These are phyloP conservation scores for Lactarius deliciosus DNA, from an alignment of 768 basidiomycete species.

Conservation along the genomic window DNA sequence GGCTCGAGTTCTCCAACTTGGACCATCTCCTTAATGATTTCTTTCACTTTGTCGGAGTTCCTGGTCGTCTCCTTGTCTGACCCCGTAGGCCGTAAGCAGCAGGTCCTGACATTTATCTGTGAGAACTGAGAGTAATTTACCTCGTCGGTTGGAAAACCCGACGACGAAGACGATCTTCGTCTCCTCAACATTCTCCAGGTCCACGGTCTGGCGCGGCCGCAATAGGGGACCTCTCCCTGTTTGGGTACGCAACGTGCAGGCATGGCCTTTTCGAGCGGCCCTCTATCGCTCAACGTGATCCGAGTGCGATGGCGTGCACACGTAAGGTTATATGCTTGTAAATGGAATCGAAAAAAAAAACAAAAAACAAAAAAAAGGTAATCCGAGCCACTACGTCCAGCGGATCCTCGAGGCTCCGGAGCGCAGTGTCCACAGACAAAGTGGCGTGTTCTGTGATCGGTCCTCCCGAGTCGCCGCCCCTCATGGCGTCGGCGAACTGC, in stretches of 20 bases:
- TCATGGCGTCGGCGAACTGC: background rate
- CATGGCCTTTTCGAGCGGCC: background rate
- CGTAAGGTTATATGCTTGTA: no score
- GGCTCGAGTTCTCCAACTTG: background rate
- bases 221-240: background rate
- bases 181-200: background rate
- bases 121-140: background rate
- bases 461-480: background rate
- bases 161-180: background rate
- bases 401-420: background rate
- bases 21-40: background rate
- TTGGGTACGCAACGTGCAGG: background rate
- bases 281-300: background rate
- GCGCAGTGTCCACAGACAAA: background rate
- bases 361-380: no score
- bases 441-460: background rate
- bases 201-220: background rate
- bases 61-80: background rate
- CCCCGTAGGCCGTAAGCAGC: background rate
- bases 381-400: background rate
- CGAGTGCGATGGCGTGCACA: no score
- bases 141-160: background rate
- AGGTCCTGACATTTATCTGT: background rate
- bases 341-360: no score
- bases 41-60: slow-evolving; percentile 2